Conservation (phyloP, 1,139 yeast genomes). For the Debaryomyces psychrophilus region DNA sequence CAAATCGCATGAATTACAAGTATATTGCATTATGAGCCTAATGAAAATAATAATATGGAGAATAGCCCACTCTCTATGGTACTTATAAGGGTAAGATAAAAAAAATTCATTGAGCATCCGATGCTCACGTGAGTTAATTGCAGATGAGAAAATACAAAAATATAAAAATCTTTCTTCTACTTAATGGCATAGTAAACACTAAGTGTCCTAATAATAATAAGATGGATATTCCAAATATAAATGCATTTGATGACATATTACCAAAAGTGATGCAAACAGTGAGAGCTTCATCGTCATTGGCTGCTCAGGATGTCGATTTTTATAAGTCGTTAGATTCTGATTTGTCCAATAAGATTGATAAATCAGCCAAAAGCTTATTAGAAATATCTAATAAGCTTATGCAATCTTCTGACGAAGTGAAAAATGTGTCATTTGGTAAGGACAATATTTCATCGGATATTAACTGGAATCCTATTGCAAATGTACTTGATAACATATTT, state of each 20-base stretch:
- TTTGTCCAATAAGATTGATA: constrained; percentile 46
- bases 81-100: neutral
- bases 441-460: constrained; percentile 34
- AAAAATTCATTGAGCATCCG: constrained; percentile 7
- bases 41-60: neutral
- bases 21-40: constrained; percentile 27
- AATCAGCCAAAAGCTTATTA: constrained; percentile 49
- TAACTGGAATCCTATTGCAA: constrained; percentile 66
- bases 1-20: constrained; percentile 51
- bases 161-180: constrained; percentile 6
- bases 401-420: constrained; percentile 32
- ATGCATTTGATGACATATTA: constrained; percentile 28
- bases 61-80: neutral
- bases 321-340: constrained; percentile 66
- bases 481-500: constrained; percentile 67
- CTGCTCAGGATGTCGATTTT: constrained; percentile 80
- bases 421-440: constrained; percentile 37
- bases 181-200: constrained; percentile 9
- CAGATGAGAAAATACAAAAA: neutral
- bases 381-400: constrained; percentile 57
- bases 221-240: constrained; percentile 11
- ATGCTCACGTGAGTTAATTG: neutral
- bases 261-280: constrained; percentile 58
- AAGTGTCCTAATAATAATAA: constrained; percentile 7
- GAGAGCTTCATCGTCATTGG: constrained; percentile 71